Percentiles rank a stretch among this genome's conserved stretches.
Evolutionary conservation across 805 yeast species (phyloP).

Genomic region (Spathaspora hagerdaliae): DNA sequence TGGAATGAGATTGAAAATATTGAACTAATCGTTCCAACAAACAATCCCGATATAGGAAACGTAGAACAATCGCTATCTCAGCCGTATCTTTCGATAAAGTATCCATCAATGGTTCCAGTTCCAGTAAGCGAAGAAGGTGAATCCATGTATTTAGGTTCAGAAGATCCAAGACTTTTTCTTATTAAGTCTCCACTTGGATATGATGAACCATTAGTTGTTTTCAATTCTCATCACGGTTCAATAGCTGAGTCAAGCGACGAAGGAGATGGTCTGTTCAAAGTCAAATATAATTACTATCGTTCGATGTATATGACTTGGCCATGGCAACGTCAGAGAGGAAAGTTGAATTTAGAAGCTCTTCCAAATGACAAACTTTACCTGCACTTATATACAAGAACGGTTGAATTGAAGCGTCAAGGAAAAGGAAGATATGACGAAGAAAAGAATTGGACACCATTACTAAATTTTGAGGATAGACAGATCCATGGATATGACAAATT

Average conservation of each 20-base stretch:
- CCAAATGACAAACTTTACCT: conserved; percentile 13
- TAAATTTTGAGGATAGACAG: conserved; percentile 18
- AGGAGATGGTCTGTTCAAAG: conserved; percentile 11
- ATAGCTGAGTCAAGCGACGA: too few species aligned
- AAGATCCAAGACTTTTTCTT: conserved; percentile 21
- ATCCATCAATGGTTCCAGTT: conserved; percentile 11
- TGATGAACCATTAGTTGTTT: conserved; percentile 23
- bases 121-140: conserved; percentile 5
- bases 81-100: conserved; percentile 4
- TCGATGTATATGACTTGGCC: conserved; percentile 30
- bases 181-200: conserved; percentile 16
- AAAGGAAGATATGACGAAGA: conserved; percentile 5
- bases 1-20: conserved; percentile 19
- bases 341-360: conserved; percentile 8
- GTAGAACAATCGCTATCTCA: neutral
- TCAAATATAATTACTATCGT: conserved; percentile 10
- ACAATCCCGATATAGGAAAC: conserved; percentile 4
- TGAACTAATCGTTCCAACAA: conserved; percentile 21
- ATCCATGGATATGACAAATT: conserved; percentile 22
- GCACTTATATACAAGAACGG: conserved; percentile 13
- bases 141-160: conserved; percentile 21
- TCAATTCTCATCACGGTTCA: conserved; percentile 14
- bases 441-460: conserved; percentile 40
- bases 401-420: conserved; percentile 16
- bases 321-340: conserved; percentile 31